A percentile compares a stretch with the other conserved stretches of the same genome.
Conservation (phyloP, 768 basidiomycete genomes). For the Termitomyces sp. region DNA sequence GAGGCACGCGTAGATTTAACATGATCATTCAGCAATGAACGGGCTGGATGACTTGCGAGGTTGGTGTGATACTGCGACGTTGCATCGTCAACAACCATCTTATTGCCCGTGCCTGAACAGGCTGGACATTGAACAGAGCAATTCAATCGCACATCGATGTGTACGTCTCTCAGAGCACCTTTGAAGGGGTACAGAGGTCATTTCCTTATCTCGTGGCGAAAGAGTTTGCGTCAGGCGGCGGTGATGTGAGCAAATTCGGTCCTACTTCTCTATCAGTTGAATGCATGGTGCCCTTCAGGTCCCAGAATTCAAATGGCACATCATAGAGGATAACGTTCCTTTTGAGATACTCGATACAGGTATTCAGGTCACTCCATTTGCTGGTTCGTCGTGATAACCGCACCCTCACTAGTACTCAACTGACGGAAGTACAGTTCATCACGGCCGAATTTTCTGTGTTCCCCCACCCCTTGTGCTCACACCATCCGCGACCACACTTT, state of each 20-base stretch:
- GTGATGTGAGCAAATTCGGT: conserved; percentile 48
- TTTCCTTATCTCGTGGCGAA: conserved; percentile 83
- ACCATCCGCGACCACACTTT: conserved; percentile 32
- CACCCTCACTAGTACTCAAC: neutral
- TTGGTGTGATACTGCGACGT: conserved; percentile 23
- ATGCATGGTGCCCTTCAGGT: conserved; percentile 44
- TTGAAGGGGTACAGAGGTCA: conserved; percentile 57
- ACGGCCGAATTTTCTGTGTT: conserved; percentile 61
- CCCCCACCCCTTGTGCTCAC: conserved; percentile 32
- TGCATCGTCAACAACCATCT: neutral
- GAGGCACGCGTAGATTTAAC: neutral
- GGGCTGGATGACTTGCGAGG: conserved; percentile 88
- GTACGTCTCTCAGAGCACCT: conserved; percentile 66
- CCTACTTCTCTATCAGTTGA: neutral
- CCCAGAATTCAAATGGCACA: conserved; percentile 80
- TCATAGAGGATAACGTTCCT: conserved; percentile 64
- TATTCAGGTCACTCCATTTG: conserved; percentile 61
- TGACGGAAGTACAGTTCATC: conserved; percentile 50
- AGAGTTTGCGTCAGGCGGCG: conserved; percentile 76
- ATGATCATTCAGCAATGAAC: conserved; percentile 59
- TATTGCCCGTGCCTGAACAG: conserved; percentile 29
- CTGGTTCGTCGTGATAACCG: conserved; percentile 39
- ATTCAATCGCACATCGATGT: conserved; percentile 76
- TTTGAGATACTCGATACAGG: conserved; percentile 69
- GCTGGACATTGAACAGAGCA: conserved; percentile 64